Conservation (phyloP, 495 filamentous ascomycete species). For the Aspergillus panamensis region DNA sequence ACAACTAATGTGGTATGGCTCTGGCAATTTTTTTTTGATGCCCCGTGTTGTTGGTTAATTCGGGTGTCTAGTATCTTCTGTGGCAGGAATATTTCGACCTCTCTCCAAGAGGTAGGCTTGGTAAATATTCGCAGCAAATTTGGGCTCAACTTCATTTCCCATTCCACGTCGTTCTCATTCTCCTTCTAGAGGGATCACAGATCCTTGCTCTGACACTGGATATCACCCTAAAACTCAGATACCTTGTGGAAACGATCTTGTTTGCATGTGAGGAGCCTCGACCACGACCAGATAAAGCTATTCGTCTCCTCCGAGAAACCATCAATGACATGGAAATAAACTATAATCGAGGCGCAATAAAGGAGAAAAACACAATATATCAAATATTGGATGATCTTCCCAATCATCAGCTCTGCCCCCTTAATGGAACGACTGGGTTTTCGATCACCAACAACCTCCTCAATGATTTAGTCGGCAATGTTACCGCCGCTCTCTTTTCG, state of each 20-base stretch:
- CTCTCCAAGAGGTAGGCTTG: conserved; percentile 34
- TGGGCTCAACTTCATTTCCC: conserved; percentile 70
- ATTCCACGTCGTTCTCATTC: conserved; percentile 62
- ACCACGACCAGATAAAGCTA: conserved; percentile 26
- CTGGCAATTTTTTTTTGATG: conserved; percentile 20
- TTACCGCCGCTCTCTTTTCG: conserved; percentile 42
- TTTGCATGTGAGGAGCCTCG: conserved; percentile 42
- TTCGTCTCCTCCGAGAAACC: conserved; percentile 35
- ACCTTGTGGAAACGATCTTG: conserved; percentile 37
- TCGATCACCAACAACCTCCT: conserved; percentile 28
- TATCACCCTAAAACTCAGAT: conserved; percentile 38
- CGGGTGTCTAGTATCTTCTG: conserved; percentile 54
- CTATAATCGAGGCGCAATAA: conserved; percentile 34
- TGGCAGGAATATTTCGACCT: conserved; percentile 72
- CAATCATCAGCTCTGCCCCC: conserved; percentile 30
- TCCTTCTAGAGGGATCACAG: conserved; percentile 57
- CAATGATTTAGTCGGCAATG: conserved; percentile 38
- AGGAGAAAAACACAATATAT: conserved; percentile 34
- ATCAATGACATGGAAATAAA: conserved; percentile 45
- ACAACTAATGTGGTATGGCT: conserved; percentile 46
- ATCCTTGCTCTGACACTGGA: conserved; percentile 42
- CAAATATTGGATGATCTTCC: conserved; percentile 33
- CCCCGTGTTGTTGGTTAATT: conserved; percentile 21
- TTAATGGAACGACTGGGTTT: conserved; percentile 17
- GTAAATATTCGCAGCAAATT: conserved; percentile 55